Base-by-base conservation (phyloP, 2,329 filamentous ascomycete species). In the Boeremia exigua region DNA sequence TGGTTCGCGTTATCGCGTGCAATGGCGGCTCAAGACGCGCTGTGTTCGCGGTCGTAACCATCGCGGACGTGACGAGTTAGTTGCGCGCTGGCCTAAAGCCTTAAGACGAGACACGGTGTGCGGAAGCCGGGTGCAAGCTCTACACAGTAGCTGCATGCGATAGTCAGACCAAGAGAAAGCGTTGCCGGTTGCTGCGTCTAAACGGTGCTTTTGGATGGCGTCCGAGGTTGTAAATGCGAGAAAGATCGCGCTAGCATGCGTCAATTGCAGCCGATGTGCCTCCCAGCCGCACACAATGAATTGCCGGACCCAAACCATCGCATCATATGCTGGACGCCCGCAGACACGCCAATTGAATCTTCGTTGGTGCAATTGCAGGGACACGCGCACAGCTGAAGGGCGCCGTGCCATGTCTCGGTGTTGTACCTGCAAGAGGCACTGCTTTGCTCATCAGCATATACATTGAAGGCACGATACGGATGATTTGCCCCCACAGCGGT, bases 11-110 rank as follows among this genome's bases (percentile, higher is more conserved):
- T 59, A 61, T 67, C 64, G 68, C 69, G 69, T 68, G 63, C 58
- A 59, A 59, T 37, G 58, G 66, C 60, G 67, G 66, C 67, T 66
- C 61, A 59, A 61, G 59, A 69, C 70, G 70, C 71, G 53, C 63
- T 42, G 62, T 59, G 61, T 49, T 71, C 71, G 70, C 65, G 71
- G 65, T 63, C 60, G 66, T 70, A 67, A 68, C 62, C 65, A 63
- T 61, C 54, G 48, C 56, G 52, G 49, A 47, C 65, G 60, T 65
- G 63, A 60, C 62, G 54, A 63, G 58, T 48, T 56, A 56, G 53
- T 46, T 56, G 53, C 53, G 42, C 19, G 29, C 9, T 42, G 53
- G 40, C 47, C 51, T 15, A 17, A 30, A 59, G 56, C 57, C 43
- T 56, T 23, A 17, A 59, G 56, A 58, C 43, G 49, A 60, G 54